Evolutionary conservation across 2,329 filamentous ascomycete species (phyloP).

Genomic region (Aspergillus alliaceus): DNA sequence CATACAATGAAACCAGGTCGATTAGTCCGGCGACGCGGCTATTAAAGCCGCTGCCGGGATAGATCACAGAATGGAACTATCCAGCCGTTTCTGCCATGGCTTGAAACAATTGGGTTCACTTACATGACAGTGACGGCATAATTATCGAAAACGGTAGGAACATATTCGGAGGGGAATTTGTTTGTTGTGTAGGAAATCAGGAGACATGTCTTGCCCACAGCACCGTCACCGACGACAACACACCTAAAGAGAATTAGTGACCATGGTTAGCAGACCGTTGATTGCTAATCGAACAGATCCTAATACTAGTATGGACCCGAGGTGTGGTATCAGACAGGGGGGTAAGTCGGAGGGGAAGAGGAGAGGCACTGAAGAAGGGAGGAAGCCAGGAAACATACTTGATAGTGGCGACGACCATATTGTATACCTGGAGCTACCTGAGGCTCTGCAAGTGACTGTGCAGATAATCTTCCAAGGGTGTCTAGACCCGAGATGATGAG

Average conservation of each 20-base stretch:
- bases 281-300: constrained; percentile 8
- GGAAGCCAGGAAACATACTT: constrained; percentile 49
- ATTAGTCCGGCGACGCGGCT: background rate
- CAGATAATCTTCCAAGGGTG: constrained; percentile 12
- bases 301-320: constrained; percentile 8
- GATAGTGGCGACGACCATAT: constrained; percentile 64
- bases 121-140: constrained; percentile 99
- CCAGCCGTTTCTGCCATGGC: background rate
- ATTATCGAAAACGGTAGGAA: constrained; percentile 98
- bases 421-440: constrained; percentile 21
- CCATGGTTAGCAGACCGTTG: constrained; percentile 19
- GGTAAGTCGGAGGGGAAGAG: constrained; percentile 7
- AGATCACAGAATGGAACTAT: background rate
- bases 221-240: constrained; percentile 98
- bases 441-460: constrained; percentile 12
- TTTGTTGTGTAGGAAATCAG: constrained; percentile 99
- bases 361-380: constrained; percentile 6
- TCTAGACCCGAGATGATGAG: constrained; percentile 18
- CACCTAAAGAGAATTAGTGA: constrained; percentile 60
- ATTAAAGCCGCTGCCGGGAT: background rate
- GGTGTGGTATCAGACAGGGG: constrained; percentile 3
- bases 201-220: constrained; percentile 97
- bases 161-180: constrained; percentile 99
- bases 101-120: constrained; percentile 47
- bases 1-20: background rate